A percentile compares a stretch with the other conserved stretches of the same genome.
Conservation (phyloP, 345 rosid species). For the Populus deltoides region DNA sequence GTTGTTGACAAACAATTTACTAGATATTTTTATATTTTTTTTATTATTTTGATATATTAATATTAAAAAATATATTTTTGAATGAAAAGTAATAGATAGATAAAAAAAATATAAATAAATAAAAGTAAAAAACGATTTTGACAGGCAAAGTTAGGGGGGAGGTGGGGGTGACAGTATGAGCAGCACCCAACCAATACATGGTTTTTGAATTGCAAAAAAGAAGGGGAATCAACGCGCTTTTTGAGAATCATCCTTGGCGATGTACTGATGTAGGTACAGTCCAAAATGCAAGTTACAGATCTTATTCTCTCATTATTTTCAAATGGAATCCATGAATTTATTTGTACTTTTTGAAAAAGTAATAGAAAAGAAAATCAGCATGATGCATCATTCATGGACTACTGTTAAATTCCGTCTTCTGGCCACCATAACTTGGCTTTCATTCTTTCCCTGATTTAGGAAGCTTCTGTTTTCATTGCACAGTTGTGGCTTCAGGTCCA, state of each 20-base stretch:
- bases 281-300: neutral
- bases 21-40: too few relatives aligned
- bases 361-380: neutral
- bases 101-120: too few relatives aligned
- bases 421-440: neutral
- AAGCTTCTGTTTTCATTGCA: neutral
- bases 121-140: neutral
- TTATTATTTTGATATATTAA: too few relatives aligned
- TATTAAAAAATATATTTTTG: too few relatives aligned
- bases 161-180: neutral
- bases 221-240: neutral
- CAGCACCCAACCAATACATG: neutral
- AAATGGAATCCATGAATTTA: neutral
- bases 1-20: too few relatives aligned
- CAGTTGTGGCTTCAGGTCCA: too few relatives aligned
- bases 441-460: neutral
- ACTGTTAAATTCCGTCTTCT: neutral
- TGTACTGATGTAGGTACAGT: neutral
- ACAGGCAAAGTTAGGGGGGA: neutral
- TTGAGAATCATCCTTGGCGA: neutral
- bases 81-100: too few relatives aligned
- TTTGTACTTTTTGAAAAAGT: neutral
- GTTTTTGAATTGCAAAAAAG: neutral
- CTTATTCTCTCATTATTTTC: neutral
- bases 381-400: neutral